These are phyloP conservation scores for Iberis pinnata DNA, from an alignment of 345 rosid genomes.

Conservation along the genomic window DNA sequence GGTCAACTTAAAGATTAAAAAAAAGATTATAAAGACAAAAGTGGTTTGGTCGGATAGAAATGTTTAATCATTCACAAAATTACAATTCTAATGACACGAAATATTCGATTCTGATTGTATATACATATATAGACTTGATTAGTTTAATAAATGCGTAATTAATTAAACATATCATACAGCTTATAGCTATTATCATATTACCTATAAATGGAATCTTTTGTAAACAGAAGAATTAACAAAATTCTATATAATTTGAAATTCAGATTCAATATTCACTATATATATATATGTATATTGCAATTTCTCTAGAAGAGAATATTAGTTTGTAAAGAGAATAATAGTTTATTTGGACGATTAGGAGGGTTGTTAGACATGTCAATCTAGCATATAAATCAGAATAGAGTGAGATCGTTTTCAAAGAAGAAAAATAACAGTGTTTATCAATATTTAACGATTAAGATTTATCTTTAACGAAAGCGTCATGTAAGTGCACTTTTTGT, in stretches of 20 bases:
- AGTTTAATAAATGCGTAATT: constrained; percentile 6
- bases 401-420: too few relatives aligned
- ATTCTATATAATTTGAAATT: not conserved
- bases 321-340: too few relatives aligned
- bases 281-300: not conserved
- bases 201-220: constrained; percentile 5
- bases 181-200: constrained; percentile 8
- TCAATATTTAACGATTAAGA: too few relatives aligned
- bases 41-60: constrained; percentile 19
- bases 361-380: too few relatives aligned
- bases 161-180: constrained; percentile 1
- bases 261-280: constrained; percentile 14
- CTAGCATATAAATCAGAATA: too few relatives aligned
- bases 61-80: constrained; percentile 29
- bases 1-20: constrained; percentile 32
- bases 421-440: too few relatives aligned
- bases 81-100: constrained; percentile 28
- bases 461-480: too few relatives aligned
- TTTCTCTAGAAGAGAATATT: not conserved
- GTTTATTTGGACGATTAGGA: too few relatives aligned
- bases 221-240: not conserved
- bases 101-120: constrained; percentile 26
- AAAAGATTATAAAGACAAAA: constrained; percentile 12
- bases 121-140: constrained; percentile 12
- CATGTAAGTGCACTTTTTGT: too few relatives aligned